Conservation (phyloP, 768 basidiomycete genomes). For the Rubroboletus pulcherrimus region DNA sequence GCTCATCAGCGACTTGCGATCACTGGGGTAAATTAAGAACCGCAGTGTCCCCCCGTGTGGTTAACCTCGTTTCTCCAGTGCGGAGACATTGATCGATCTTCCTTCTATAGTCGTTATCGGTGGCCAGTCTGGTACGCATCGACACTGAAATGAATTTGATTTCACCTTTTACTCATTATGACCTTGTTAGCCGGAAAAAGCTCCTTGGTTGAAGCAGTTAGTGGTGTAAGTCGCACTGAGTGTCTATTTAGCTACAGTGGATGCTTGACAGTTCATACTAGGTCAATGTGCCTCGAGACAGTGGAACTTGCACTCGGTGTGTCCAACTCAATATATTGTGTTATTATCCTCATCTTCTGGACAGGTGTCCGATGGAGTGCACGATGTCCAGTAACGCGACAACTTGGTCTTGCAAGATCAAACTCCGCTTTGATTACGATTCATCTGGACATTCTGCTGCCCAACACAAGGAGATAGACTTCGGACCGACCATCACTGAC, state of each 20-base stretch:
- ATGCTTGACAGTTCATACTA: slow-evolving; percentile 18
- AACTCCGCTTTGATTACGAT: slow-evolving; percentile 36
- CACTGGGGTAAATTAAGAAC: slow-evolving; percentile 34
- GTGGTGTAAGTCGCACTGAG: slow-evolving; percentile 38
- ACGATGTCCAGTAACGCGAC: slow-evolving; percentile 39
- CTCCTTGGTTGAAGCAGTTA: slow-evolving; percentile 56
- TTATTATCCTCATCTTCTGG: background rate
- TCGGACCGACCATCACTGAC: slow-evolving; percentile 33
- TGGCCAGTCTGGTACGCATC: slow-evolving; percentile 46
- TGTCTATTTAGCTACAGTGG: background rate
- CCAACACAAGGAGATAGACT: slow-evolving; percentile 8
- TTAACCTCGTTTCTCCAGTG: slow-evolving; percentile 27
- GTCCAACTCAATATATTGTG: background rate
- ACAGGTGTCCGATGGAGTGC: slow-evolving; percentile 53
- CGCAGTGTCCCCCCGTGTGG: background rate
- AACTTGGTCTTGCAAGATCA: slow-evolving; percentile 44
- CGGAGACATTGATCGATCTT: slow-evolving; percentile 37
- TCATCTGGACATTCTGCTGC: slow-evolving; percentile 22
- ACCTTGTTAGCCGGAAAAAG: slow-evolving; percentile 50
- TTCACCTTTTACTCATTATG: background rate
- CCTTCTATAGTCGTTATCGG: slow-evolving; percentile 57
- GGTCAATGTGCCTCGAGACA: slow-evolving; percentile 61
- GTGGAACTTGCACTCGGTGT: slow-evolving; percentile 57
- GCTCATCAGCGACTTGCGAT: slow-evolving; percentile 36
- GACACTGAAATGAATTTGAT: background rate